phyloP scores from a whole-genome alignment of 2,329 filamentous ascomycete species.

The Elsinoe ampelina region DNA sequence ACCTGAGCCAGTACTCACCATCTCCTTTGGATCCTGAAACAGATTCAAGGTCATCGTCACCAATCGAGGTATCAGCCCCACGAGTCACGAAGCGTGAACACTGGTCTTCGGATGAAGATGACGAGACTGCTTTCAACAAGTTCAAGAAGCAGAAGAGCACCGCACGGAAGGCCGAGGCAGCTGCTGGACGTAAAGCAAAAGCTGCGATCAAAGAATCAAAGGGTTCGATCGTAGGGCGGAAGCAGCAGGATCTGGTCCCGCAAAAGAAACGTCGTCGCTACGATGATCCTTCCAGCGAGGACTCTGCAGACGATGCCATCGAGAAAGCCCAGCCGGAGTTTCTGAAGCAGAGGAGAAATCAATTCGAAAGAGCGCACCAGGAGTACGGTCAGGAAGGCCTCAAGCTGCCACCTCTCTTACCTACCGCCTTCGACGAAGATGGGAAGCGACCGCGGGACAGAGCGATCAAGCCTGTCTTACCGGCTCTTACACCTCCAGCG shows the following conservation, averaged over 20 bases:
- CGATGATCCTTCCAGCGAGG: constrained; percentile 22
- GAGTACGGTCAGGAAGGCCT: constrained; percentile 58
- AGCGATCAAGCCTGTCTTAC: constrained; percentile 61
- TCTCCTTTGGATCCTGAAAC: background rate
- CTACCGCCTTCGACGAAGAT: constrained; percentile 67
- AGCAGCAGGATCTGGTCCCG: constrained; percentile 16
- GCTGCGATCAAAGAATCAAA: constrained; percentile 36
- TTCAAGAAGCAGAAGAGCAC: constrained; percentile 52
- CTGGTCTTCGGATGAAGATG: constrained; percentile 38
- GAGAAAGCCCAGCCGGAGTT: constrained; percentile 62
- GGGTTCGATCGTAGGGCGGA: constrained; percentile 30
- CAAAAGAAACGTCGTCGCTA: constrained; percentile 15
- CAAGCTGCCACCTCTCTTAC: constrained; percentile 66
- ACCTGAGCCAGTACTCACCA: background rate
- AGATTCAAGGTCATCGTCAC: background rate
- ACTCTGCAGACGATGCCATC: constrained; percentile 45
- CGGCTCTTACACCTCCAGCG: constrained; percentile 54
- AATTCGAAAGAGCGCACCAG: constrained; percentile 56
- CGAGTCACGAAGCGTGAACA: constrained; percentile 1
- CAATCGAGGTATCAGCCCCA: background rate
- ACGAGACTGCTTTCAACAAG: constrained; percentile 50
- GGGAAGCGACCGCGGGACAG: constrained; percentile 53
- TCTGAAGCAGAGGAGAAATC: constrained; percentile 55
- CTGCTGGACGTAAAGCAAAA: constrained; percentile 41
- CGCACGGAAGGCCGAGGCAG: constrained; percentile 44